Conservation (phyloP, 495 filamentous ascomycete genomes). For the Trichocladium antarcticum region DNA sequence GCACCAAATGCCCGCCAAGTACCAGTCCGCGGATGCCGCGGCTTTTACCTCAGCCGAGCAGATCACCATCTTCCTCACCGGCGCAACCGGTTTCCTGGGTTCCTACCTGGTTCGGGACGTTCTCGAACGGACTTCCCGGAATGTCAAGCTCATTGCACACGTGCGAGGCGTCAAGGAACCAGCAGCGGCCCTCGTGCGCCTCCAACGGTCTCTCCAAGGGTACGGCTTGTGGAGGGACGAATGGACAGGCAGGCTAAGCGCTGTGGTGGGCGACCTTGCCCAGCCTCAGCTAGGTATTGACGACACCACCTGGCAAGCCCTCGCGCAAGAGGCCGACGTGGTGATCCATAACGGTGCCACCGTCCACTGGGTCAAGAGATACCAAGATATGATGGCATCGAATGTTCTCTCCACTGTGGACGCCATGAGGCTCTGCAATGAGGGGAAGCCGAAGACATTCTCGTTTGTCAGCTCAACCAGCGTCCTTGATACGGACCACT, state of each 20-base stretch:
- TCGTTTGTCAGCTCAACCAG: conserved; percentile 81
- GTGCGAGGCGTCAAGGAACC: conserved; percentile 54
- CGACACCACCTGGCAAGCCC: conserved; percentile 47
- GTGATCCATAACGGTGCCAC: conserved; percentile 85
- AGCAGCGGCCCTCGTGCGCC: conserved; percentile 38
- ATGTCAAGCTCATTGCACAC: conserved; percentile 59
- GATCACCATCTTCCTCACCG: conserved; percentile 70
- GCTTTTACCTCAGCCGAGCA: conserved; percentile 23
- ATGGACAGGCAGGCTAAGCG: conserved; percentile 54
- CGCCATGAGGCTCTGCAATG: conserved; percentile 60
- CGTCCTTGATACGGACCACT: conserved; percentile 71
- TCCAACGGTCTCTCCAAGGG: conserved; percentile 45
- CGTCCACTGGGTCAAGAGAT: conserved; percentile 79
- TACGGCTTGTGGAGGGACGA: conserved; percentile 72
- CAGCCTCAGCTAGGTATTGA: conserved; percentile 61
- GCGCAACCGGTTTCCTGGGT: conserved; percentile 85
- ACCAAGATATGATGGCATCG: conserved; percentile 59
- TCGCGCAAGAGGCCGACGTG: conserved; percentile 58
- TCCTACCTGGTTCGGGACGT: conserved; percentile 69
- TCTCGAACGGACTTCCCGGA: conserved; percentile 46
- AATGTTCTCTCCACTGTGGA: conserved; percentile 80
- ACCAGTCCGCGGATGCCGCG: conserved; percentile 28
- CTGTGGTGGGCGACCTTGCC: conserved; percentile 61
- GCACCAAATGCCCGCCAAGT: conserved; percentile 27
- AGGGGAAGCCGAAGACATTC: conserved; percentile 68